Base-by-base conservation (phyloP, 768 basidiomycete genomes). In the Royoungia palumana region DNA sequence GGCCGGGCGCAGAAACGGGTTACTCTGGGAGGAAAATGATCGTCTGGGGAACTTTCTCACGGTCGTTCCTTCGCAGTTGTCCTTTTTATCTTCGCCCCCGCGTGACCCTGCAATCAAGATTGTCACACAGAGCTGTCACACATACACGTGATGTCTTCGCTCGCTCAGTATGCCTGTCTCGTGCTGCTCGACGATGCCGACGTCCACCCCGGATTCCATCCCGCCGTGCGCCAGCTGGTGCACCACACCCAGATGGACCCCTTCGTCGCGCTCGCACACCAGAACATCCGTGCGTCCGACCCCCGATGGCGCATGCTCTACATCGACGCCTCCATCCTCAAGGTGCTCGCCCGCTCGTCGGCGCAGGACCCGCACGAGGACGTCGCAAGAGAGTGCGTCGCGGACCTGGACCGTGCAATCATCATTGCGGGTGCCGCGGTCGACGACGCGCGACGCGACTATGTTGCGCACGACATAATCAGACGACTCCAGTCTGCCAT, bases 341-440 rank as follows among this genome's bases (percentile, higher is more conserved):
- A 73, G 51, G 73, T 74, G 5, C 68, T 86, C 57, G 61, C 69
- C 27, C 68, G 74, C 56, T 44, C 58, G 25, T 55, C 60, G 4
- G 45, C 41, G 1, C 50, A 51, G 4, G 21, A 11, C 2, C 40
- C 60, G 9, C 49, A 54, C 42, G 59, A 59, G n/a, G 39, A 55
- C 9, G 55, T 59, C 3, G 71, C 68, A 11, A 53, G 72, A 51
- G 72, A 72, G 38, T 72, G 77, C 20, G 77, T 97, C 34, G 70
- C 72, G 6, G 68, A 74, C 13, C 70, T 97, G 21, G 96, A 99
- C 62, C 76, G 74, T 55, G 85, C 86, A 2, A 83, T 97, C 54
- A 83, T 98, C 53, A 75, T 94, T 42, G 85, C 92, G 13, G 94
- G 94, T 0, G 63, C 62, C 2, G 81, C 85, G 3, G 74, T 82